Conservation (phyloP, 495 filamentous ascomycete genomes). For the Penicillium pulvis region DNA sequence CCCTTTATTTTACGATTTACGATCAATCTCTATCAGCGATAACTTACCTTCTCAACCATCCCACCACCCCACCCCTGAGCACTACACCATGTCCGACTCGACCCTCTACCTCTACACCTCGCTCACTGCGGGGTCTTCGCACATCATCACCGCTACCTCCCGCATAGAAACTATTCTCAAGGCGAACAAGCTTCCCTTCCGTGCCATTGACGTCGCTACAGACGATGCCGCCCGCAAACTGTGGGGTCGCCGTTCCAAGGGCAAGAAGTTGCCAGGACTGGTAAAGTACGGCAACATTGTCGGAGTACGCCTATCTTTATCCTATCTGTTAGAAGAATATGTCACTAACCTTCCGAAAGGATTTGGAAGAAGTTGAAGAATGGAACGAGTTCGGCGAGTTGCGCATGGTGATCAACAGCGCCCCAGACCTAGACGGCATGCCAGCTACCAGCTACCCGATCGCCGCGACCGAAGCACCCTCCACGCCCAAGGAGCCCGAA, state of each 20-base stretch:
- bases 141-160: slow-evolving; percentile 94
- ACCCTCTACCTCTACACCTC: slow-evolving; percentile 93
- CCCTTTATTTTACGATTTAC: slow-evolving; percentile 1
- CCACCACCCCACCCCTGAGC: slow-evolving; percentile 1
- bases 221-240: slow-evolving; percentile 89
- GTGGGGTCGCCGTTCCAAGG: slow-evolving; percentile 79
- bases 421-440: slow-evolving; percentile 40
- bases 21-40: slow-evolving; percentile 2
- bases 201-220: slow-evolving; percentile 86
- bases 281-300: slow-evolving; percentile 86
- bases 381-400: slow-evolving; percentile 99
- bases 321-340: background rate
- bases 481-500: slow-evolving; percentile 37
- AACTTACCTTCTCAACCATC: background rate
- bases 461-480: slow-evolving; percentile 35
- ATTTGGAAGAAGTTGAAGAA: slow-evolving; percentile 91
- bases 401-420: slow-evolving; percentile 70
- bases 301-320: slow-evolving; percentile 62
- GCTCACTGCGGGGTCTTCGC: slow-evolving; percentile 92
- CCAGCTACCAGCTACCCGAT: slow-evolving; percentile 50
- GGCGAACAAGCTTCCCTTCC: slow-evolving; percentile 91
- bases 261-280: slow-evolving; percentile 82
- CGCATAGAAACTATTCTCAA: slow-evolving; percentile 95
- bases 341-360: slow-evolving; percentile 51
- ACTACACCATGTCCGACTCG: slow-evolving; percentile 57